Evolutionary conservation across 108 stramenopile species (phyloP), one percentile per base, ranked within the genome.

Genomic region (Skeletonema grethae): DNA sequence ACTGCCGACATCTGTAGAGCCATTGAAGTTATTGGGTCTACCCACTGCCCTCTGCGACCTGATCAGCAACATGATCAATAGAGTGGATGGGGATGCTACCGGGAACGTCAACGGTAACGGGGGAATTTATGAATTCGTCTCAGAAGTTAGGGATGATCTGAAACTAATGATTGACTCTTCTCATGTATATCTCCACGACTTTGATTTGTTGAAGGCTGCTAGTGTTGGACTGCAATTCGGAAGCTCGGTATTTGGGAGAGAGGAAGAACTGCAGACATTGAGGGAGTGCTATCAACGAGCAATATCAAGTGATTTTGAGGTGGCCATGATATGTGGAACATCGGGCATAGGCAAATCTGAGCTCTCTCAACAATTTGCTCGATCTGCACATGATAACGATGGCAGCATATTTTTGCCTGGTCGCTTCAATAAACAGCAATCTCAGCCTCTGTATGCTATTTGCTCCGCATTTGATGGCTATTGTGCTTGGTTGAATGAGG

Each of bases 391-490:
- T 6, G 11, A 25, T 1, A 7, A 57, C 7, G 7, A 57, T 8
- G 56, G 12, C 0, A 20, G 74, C 11, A 32, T 62, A 9, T 69
- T 69, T 29, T 20, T 75, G 22, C 32, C 67, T 0, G 67, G 58
- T 3, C 68, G 69, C 25, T 75, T 69, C 41, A 66, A 75, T 50
- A 35, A 67, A 53, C 24, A 58, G 2, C 13, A 30, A n/a, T 15
- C 31, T 3, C 22, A 68, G 22, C 67, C 75, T 18, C 36, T 76
- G 11, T 61, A 67, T 16, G 68, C 60, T 1, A 35, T 76, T 15
- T 60, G 60, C 5, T 50, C 62, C 16, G 68, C 75, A 3, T 76
- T 76, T 15, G 34, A 68, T 35, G 18, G 68, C 13, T 76, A 69
- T 57, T 76, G 67, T 55, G 63, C 65, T 29, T 13, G 36, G 43